Conservation (phyloP, 2,329 filamentous ascomycete species). For the Alternaria incomplexa region DNA sequence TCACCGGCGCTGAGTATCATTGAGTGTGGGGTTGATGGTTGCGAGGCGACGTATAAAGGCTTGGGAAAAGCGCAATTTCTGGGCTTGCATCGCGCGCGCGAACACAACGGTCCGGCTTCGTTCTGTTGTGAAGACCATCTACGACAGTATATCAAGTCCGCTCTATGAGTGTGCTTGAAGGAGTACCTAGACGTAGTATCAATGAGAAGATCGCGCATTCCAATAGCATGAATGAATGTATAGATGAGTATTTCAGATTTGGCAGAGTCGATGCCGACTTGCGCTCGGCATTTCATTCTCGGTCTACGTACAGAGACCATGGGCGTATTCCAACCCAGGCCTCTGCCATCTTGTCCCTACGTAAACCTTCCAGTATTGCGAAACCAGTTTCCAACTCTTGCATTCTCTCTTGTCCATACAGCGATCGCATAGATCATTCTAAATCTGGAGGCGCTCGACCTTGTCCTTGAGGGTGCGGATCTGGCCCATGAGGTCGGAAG, state of each 20-base stretch:
- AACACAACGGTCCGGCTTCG: too few species aligned
- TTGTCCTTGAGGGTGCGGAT: slow-evolving; percentile 91
- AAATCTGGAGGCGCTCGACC: slow-evolving; percentile 95
- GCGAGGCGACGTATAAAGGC: too few species aligned
- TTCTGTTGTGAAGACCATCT: too few species aligned
- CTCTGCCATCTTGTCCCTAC: slow-evolving; percentile 15
- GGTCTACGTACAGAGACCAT: slow-evolving; percentile 24
- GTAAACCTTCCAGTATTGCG: slow-evolving; percentile 22
- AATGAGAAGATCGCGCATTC: neutral
- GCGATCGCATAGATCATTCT: slow-evolving; percentile 12
- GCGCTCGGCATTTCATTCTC: slow-evolving; percentile 34
- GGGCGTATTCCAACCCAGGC: slow-evolving; percentile 25
- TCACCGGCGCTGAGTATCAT: too few species aligned
- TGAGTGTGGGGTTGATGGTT: too few species aligned
- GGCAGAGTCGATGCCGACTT: slow-evolving; percentile 30
- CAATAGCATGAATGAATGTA: neutral
- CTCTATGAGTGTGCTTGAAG: too few species aligned
- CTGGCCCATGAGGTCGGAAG: slow-evolving; percentile 71
- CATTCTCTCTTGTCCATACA: neutral
- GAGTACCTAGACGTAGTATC: too few species aligned
- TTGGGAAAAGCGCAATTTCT: too few species aligned
- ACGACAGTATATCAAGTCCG: too few species aligned
- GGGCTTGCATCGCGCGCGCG: too few species aligned
- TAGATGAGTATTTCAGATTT: neutral
- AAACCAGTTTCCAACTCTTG: neutral